Conservation (phyloP, 768 basidiomycete genomes). For the Suillus subaureus region DNA sequence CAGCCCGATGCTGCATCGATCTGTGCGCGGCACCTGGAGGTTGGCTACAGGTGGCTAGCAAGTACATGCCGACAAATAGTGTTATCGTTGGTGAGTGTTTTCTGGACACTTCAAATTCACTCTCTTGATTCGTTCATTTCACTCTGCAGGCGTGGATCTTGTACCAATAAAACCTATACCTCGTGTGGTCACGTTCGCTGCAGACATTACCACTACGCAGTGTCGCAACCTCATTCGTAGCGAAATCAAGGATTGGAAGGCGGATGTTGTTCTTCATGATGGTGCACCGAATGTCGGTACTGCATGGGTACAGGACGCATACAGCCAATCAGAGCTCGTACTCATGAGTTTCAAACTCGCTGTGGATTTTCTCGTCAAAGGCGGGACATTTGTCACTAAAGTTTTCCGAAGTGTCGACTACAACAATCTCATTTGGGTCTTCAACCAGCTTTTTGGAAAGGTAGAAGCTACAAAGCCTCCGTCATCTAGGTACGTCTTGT, state of each 20-base stretch:
- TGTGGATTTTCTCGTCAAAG: conserved; percentile 90
- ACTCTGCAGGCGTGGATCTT: conserved; percentile 80
- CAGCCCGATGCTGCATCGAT: conserved; percentile 92
- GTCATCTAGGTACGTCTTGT: conserved; percentile 76
- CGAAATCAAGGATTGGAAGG: conserved; percentile 98
- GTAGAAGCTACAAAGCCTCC: conserved; percentile 99
- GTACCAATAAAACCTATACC: conserved; percentile 97
- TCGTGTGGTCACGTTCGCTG: conserved; percentile 85
- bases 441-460: conserved; percentile 92
- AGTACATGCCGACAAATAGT: conserved; percentile 93
- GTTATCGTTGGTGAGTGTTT: conserved; percentile 78
- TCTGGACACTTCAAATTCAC: background rate
- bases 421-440: conserved; percentile 98
- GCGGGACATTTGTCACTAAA: conserved; percentile 96
- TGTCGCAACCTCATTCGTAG: conserved; percentile 85
- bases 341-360: conserved; percentile 94
- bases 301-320: conserved; percentile 99
- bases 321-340: conserved; percentile 94
- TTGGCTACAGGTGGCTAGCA: conserved; percentile 98
- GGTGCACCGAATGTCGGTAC: conserved; percentile 99
- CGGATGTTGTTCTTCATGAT: conserved; percentile 97
- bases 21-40: conserved; percentile 98
- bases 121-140: conserved; percentile 12
- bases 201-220: conserved; percentile 91
- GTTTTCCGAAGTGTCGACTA: conserved; percentile 98